Percentiles rank a stretch among this genome's conserved stretches.
phyloP scores from a whole-genome alignment of 768 basidiomycete species.

The Leccinum subtestaceum region DNA sequence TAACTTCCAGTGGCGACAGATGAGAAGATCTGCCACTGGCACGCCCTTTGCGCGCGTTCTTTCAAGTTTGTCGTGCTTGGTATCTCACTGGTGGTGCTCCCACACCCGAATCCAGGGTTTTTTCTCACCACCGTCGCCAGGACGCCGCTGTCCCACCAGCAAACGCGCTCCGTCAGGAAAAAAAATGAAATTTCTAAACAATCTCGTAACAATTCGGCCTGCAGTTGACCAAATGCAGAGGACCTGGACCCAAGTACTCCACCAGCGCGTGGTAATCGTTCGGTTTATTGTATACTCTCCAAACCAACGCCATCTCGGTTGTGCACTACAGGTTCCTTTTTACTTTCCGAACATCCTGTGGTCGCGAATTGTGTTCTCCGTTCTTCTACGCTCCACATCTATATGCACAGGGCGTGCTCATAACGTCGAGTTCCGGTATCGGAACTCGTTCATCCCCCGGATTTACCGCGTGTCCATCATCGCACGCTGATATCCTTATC shows the following conservation, averaged over 20 bases:
- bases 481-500: constrained; percentile 21
- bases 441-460: constrained; percentile 22
- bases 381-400: constrained; percentile 1
- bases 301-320: background rate
- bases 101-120: constrained; percentile 24
- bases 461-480: constrained; percentile 8
- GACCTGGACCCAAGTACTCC: constrained; percentile 29
- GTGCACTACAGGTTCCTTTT: background rate
- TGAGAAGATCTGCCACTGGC: constrained; percentile 23
- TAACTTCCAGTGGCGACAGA: constrained; percentile 15
- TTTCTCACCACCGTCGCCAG: constrained; percentile 23
- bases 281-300: constrained; percentile 11
- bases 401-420: background rate
- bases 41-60: constrained; percentile 31
- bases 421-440: constrained; percentile 19
- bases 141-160: constrained; percentile 9
- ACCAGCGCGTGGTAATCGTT: constrained; percentile 27
- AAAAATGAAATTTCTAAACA: constrained; percentile 12
- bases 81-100: constrained; percentile 10
- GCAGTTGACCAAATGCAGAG: constrained; percentile 6
- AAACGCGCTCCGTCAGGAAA: constrained; percentile 9
- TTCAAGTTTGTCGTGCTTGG: constrained; percentile 12
- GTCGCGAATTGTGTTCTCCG: constrained; percentile 1
- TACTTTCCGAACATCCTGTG: constrained; percentile 20
- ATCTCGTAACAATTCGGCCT: constrained; percentile 25